Base-by-base conservation (phyloP, 257 asterid genomes). In the Euphrasia confusa region DNA sequence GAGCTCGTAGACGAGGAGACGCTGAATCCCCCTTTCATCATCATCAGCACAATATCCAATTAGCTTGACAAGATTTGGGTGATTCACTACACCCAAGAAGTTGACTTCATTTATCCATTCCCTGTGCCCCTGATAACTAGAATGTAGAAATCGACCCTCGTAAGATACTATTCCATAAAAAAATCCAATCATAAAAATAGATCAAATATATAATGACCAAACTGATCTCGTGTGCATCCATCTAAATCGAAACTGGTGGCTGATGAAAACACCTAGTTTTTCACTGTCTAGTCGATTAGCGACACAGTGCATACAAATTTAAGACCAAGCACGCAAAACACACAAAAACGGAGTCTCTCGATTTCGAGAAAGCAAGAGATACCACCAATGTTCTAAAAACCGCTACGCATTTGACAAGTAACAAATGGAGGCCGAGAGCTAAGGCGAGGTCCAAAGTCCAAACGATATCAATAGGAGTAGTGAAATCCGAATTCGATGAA, bases 91-190 rank as follows among this genome's bases (percentile, higher is more conserved):
- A 26, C 97, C 99, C 70, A 92, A 70, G 60, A 78, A 81, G 68
- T 84, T 84, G 57, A 92, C 96, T 72, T 92, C 99, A 70, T 84
- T 88, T 71, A 84, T 86, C 99, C 99, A 92, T 68, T 92, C 97
- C 79, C 84, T 89, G 72, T 92, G 97, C 90, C 99, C 99, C 99
- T 91, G 98, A 78, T 83, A 28, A 82, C 90, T 88, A 85, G 83
- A 85, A 84, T 69, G 81, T 77, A 80, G 28, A 75, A 80, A 61
- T 9, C 39, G 50, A 66, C 61, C 58, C 68, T 60, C 65, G n/a
- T 69, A 68, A 74, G 69, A 60, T 44, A 70, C 53, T 49, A 42
- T 61, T 10, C 13, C 28, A 40, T 45, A 2, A n/a, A 10, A 2
- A 12, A n/a, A 44, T 35, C 1, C 8, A 7, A 7, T n/a, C n/a